phyloP scores from a whole-genome alignment of 495 filamentous ascomycete genomes.

The Darksidea phi region DNA sequence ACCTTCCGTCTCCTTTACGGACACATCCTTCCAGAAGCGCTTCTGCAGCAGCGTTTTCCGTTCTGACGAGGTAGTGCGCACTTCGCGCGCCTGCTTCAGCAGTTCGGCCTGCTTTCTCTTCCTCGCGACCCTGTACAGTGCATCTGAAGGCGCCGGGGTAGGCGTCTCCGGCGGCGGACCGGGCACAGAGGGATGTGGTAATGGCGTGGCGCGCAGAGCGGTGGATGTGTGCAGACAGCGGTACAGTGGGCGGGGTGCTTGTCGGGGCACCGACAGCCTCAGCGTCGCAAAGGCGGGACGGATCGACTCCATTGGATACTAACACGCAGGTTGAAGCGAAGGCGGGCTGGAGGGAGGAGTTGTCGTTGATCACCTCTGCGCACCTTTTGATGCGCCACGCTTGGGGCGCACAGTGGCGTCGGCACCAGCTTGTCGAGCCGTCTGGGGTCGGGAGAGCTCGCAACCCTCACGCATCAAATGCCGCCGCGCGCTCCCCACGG shows the following conservation, averaged over 20 bases:
- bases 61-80: slow-evolving; percentile 46
- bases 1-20: slow-evolving; percentile 59
- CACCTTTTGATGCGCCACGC: neutral
- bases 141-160: slow-evolving; percentile 54
- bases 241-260: slow-evolving; percentile 15
- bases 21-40: slow-evolving; percentile 82
- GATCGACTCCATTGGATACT: slow-evolving; percentile 18
- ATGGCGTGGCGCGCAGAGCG: slow-evolving; percentile 54
- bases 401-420: slow-evolving; percentile 11
- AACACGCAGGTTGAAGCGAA: neutral
- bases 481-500: neutral
- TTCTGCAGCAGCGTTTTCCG: slow-evolving; percentile 55
- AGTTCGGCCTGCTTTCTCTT: slow-evolving; percentile 57
- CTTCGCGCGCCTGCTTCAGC: slow-evolving; percentile 50
- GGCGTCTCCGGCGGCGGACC: slow-evolving; percentile 83
- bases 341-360: neutral
- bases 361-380: neutral
- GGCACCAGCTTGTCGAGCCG: too few species aligned
- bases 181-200: slow-evolving; percentile 68
- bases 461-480: neutral
- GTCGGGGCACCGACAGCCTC: slow-evolving; percentile 4
- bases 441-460: too few species aligned
- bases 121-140: slow-evolving; percentile 53
- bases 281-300: slow-evolving; percentile 15
- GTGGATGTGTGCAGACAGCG: slow-evolving; percentile 55